These are phyloP conservation scores for Plenodomus tracheiphilus DNA, from an alignment of 2,329 filamentous ascomycete genomes.

Conservation along the genomic window DNA sequence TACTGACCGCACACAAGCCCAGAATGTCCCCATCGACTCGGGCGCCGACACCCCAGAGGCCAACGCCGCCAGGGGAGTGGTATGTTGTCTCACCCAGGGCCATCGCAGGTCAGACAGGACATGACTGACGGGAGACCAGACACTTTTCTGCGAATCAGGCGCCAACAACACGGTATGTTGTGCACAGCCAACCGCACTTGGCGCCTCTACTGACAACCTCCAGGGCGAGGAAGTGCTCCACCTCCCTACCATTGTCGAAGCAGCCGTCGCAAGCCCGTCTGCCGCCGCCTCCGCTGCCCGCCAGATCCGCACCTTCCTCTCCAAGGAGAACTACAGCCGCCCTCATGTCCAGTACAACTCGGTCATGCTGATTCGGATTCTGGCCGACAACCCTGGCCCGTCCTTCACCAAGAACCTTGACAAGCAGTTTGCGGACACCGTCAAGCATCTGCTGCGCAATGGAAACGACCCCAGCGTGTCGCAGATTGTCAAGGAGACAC, in stretches of 20 bases:
- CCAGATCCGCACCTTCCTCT: conserved; percentile 80
- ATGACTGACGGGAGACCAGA: conserved; percentile 53
- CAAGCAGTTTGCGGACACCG: conserved; percentile 74
- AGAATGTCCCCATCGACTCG: conserved; percentile 31
- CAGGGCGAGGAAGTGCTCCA: conserved; percentile 89
- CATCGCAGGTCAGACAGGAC: neutral
- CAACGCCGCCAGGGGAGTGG: conserved; percentile 67
- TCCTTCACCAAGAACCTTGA: conserved; percentile 93
- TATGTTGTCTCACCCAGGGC: conserved; percentile 44
- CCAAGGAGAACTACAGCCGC: conserved; percentile 66
- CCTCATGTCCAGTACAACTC: conserved; percentile 90
- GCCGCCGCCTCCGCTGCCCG: conserved; percentile 82
- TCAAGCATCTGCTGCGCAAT: conserved; percentile 74
- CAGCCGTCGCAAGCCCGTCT: conserved; percentile 85
- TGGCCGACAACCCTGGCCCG: conserved; percentile 86
- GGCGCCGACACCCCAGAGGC: conserved; percentile 66
- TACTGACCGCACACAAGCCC: conserved; percentile 27
- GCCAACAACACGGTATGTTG: conserved; percentile 53
- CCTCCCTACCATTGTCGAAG: conserved; percentile 90
- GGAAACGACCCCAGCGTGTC: conserved; percentile 75
- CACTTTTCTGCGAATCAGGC: conserved; percentile 78
- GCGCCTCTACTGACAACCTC: conserved; percentile 14
- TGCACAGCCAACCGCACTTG: neutral
- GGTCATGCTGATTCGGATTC: conserved; percentile 91
- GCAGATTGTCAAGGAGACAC: conserved; percentile 83